Conservation (phyloP, 345 rosid genomes). For the Populus alba region DNA sequence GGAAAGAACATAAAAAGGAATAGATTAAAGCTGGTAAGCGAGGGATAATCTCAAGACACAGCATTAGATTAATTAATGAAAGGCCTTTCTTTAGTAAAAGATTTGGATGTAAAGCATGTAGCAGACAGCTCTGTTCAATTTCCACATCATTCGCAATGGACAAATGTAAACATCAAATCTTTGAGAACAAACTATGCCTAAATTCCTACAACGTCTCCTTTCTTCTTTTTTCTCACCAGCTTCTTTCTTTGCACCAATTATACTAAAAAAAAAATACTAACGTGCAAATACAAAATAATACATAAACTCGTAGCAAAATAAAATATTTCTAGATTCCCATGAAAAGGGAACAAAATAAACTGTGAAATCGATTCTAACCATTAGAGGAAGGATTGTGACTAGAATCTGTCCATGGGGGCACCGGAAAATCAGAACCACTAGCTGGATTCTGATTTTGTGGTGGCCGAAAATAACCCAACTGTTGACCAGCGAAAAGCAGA, state of each 20-base stretch:
- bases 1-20: not conserved
- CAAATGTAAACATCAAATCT: not conserved
- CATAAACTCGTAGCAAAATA: not conserved
- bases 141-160: not conserved
- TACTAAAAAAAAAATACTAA: not conserved
- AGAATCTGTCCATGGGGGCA: slow-evolving; percentile 23
- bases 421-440: slow-evolving; percentile 8
- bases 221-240: no score
- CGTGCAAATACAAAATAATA: not conserved
- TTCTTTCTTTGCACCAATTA: not conserved
- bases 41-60: not conserved
- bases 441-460: slow-evolving; percentile 7
- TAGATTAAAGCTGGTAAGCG: not conserved
- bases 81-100: not conserved
- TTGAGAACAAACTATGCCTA: not conserved
- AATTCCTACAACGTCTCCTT: not conserved
- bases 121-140: not conserved
- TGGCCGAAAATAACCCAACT: slow-evolving; percentile 15
- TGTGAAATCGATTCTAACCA: not conserved
- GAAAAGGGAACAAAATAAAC: not conserved
- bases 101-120: not conserved
- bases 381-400: slow-evolving; percentile 15
- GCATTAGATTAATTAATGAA: no score
- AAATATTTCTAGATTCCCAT: not conserved
- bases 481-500: slow-evolving; percentile 44